Evolutionary conservation across 208 protist genomes (phyloP), one percentile per base, ranked within the genome.

Genomic region (Crithidia expoeki): DNA sequence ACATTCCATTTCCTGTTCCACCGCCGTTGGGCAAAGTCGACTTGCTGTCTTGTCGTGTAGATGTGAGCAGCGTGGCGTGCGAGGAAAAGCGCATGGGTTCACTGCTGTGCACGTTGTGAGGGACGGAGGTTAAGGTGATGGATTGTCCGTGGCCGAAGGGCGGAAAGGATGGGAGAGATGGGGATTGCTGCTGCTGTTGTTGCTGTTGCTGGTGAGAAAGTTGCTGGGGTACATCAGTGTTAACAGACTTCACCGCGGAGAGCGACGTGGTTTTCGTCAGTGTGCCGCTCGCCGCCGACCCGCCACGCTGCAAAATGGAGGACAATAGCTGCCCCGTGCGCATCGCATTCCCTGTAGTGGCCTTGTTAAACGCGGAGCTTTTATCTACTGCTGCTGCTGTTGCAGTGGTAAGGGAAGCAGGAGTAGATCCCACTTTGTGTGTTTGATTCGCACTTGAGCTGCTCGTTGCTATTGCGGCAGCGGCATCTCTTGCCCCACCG

Each of bases 271-370:
- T 46, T 28, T 10, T 57, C 21, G 9, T 46, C 23, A 67, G 9
- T 33, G 47, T 33, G 3, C 32, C 47, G 16, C 61, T 56, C 47
- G 61, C 47, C 9, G 34, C 28, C 1, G 61, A 57, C 25, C 30
- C 61, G 34, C 61, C 61, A 23, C 33, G 61, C 33, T 67, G 61
- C n/a, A 46, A 23, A 21, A 67, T 57, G 12, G 47, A 67, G 0
- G 61, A 55, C 10, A 67, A 9, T 2, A 34, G n/a, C 27, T 55
- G 61, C 0, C 33, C 32, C 0, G 40, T 21, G 25, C 40, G 40
- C 36, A 51, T 12, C 7, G 16, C 25, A 28, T 7, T 36, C 7
- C 21, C n/a, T 2, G 19, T n/a, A 16, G 19, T 55, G 27, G 51
- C 21, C 12, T 11, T 56, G 16, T 2, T 44, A 21, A 30, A 4